Conservation (phyloP, 129 eudicot species). For the Silybum marianum region DNA sequence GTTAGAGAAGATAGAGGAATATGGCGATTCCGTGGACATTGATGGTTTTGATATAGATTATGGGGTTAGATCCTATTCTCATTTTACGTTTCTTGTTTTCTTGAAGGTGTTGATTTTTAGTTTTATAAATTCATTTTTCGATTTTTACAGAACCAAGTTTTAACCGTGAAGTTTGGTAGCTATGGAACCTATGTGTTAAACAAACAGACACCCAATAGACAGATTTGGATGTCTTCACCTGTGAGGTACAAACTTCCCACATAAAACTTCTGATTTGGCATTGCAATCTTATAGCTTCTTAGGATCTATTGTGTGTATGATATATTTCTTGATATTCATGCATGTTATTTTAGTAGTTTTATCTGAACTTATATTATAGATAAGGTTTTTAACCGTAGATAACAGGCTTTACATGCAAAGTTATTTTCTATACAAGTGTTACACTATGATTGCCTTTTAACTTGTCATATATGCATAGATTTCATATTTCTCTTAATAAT, state of each 20-base stretch:
- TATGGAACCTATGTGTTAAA: slow-evolving; percentile 93
- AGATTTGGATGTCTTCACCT: slow-evolving; percentile 99
- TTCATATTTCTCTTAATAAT: neutral
- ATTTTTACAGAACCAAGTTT: slow-evolving; percentile 79
- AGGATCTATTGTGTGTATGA: no score
- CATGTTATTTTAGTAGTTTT: slow-evolving; percentile 3
- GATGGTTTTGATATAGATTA: slow-evolving; percentile 98
- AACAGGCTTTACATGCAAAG: neutral
- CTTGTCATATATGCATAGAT: neutral
- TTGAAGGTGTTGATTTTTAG: neutral
- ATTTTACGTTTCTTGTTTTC: slow-evolving; percentile 11
- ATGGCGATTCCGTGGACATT: slow-evolving; percentile 86
- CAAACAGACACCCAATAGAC: slow-evolving; percentile 98
- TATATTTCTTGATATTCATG: neutral
- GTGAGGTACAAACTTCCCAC: slow-evolving; percentile 62
- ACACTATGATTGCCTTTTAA: neutral
- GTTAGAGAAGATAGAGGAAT: slow-evolving; percentile 96
- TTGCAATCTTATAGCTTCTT: no score
- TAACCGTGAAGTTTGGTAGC: slow-evolving; percentile 88
- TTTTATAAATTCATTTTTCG: slow-evolving; percentile 12
- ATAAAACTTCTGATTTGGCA: no score
- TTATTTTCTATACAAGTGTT: neutral
- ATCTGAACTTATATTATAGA: neutral
- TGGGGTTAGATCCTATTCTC: slow-evolving; percentile 62
- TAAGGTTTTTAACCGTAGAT: neutral